Percentiles rank a stretch among this genome's conserved stretches.
Conservation (phyloP, 345 rosid species). For the Linum tenue region DNA sequence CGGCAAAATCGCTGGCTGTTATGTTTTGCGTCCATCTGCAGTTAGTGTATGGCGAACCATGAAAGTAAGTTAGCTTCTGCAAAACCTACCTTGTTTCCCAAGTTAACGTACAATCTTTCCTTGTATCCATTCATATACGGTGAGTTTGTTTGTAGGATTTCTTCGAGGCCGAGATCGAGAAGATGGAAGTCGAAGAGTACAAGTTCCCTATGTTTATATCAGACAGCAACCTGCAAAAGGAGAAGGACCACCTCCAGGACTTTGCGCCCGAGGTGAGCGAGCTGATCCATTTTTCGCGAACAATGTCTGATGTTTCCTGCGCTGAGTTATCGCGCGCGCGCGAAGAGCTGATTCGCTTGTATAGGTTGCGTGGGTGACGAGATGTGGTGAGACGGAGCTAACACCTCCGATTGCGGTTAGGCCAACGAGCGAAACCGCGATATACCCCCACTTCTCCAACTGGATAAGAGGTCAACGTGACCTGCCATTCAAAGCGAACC, state of each 20-base stretch:
- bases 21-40: slow-evolving; percentile 92
- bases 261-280: slow-evolving; percentile 85
- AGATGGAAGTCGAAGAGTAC: slow-evolving; percentile 81
- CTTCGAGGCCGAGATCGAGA: slow-evolving; percentile 86
- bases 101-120: no score
- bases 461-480: slow-evolving; percentile 99
- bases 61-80: slow-evolving; percentile 50
- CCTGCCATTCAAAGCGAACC: slow-evolving; percentile 86
- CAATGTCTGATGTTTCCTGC: not conserved
- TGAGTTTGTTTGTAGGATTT: slow-evolving; percentile 42
- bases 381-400: slow-evolving; percentile 77
- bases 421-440: slow-evolving; percentile 96
- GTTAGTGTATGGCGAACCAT: slow-evolving; percentile 86
- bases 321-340: no score
- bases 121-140: no score
- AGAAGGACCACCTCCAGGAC: slow-evolving; percentile 89
- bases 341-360: not conserved
- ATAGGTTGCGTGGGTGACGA: slow-evolving; percentile 98
- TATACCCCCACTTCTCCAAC: slow-evolving; percentile 92
- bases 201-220: slow-evolving; percentile 97
- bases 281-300: not conserved
- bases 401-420: slow-evolving; percentile 89
- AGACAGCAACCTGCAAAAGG: slow-evolving; percentile 65
- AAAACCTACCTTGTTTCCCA: no score
- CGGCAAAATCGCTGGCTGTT: slow-evolving; percentile 80